Evolutionary conservation across 257 asterid genomes (phyloP).

Genomic region (Scutellaria barbata): DNA sequence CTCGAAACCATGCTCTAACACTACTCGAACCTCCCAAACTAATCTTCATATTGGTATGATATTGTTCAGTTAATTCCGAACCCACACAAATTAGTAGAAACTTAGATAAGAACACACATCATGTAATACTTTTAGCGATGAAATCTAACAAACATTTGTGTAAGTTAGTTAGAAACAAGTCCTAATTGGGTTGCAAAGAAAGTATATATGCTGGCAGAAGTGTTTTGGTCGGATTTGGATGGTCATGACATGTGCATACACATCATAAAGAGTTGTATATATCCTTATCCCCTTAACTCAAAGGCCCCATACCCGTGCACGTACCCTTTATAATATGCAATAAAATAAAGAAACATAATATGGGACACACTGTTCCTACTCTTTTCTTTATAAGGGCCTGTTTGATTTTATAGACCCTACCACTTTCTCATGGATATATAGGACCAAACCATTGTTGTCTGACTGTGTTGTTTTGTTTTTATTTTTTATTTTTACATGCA

Average conservation of each 20-base stretch:
- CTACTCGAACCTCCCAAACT: too few relatives aligned
- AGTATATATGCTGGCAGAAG: too few relatives aligned
- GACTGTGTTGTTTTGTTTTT: too few relatives aligned
- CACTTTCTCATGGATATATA: slow-evolving; percentile 14
- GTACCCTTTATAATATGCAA: slow-evolving; percentile 1
- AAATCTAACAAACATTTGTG: neutral
- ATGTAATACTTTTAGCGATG: too few relatives aligned
- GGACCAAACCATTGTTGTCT: neutral
- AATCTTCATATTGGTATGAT: too few relatives aligned
- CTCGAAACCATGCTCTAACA: too few relatives aligned
- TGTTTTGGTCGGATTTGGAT: too few relatives aligned
- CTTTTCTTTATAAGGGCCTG: slow-evolving; percentile 24
- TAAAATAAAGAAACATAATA: slow-evolving; percentile 23
- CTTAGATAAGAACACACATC: neutral
- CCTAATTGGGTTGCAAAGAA: too few relatives aligned
- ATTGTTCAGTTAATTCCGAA: too few relatives aligned
- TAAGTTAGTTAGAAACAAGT: too few relatives aligned
- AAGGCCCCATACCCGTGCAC: slow-evolving; percentile 39
- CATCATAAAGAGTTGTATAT: neutral
- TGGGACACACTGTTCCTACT: slow-evolving; percentile 28
- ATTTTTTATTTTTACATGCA: too few relatives aligned
- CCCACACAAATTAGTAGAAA: neutral
- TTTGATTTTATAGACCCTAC: slow-evolving; percentile 38
- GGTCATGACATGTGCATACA: neutral
- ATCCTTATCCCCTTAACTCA: slow-evolving; percentile 9